Base-by-base conservation (phyloP, 2,329 filamentous ascomycete genomes). In the Paecilomyces variotii region DNA sequence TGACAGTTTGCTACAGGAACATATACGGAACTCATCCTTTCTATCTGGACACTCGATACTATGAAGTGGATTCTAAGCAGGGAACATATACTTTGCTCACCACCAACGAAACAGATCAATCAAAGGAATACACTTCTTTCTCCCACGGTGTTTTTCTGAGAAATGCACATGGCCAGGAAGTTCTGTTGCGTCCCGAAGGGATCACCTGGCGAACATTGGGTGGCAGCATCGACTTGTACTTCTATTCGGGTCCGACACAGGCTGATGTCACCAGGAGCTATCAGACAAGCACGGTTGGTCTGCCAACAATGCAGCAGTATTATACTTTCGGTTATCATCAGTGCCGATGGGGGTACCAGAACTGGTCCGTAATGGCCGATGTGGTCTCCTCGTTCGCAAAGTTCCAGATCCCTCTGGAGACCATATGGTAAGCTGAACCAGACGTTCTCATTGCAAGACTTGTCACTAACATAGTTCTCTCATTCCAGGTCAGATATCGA, bases 301-400 rank as follows among this genome's bases (percentile, higher is more conserved):
- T 89, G 4, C 89, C 90, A 0, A 86, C 86, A 0, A 86, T 93
- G 84, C 87, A 92, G 68, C 86, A 89, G 64, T 94, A 94, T 75
- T 93, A 85, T 80, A 85, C 87, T 0, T 84, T 95, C 60, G 91
- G 91, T 0, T 93, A 82, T 69, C 90, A 95, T 63, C 90, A 95
- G 70, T 93, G 89, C 65, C 82, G 89, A 60, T 94, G 90, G 86
- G 90, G 90, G 0, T 94, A 94, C 70, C 76, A 81, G 45, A 90
- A 89, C 65, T 91, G 87, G 84, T 82, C 83, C 1, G 79, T 84
- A 28, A 68, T 90, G 2, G 81, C 87, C 62, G 82, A 82, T 62
- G 78, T 84, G 10, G 76, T 83, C 32, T 73, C 80, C 54, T 79
- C 78, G 56, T 83, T 81, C 69, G 78, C 75, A 59, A 76, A 74